phyloP scores from a whole-genome alignment of 495 filamentous ascomycete species.

The Chaetomium tenue region DNA sequence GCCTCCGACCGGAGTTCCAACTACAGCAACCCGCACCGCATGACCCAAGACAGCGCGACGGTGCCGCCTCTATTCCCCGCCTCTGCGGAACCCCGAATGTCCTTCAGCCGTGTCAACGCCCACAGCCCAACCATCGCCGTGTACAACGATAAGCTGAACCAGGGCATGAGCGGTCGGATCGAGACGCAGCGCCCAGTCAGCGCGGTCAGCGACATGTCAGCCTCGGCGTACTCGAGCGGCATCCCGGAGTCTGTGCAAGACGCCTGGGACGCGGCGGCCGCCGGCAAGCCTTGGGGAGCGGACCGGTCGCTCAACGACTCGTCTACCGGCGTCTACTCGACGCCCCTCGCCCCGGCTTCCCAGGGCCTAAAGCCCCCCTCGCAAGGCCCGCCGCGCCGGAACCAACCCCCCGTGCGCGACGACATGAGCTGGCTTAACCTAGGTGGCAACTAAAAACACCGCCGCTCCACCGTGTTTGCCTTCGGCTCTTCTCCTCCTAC shows the following conservation, averaged over 20 bases:
- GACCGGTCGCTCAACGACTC: constrained; percentile 58
- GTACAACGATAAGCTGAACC: constrained; percentile 47
- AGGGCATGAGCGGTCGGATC: constrained; percentile 63
- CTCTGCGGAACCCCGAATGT: constrained; percentile 46
- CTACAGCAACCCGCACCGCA: constrained; percentile 52
- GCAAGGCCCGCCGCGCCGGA: constrained; percentile 29
- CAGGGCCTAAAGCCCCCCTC: constrained; percentile 30
- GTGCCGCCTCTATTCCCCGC: constrained; percentile 50
- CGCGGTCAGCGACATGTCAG: constrained; percentile 43
- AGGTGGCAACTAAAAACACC: constrained; percentile 30
- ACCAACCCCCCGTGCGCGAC: constrained; percentile 26
- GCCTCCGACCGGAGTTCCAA: constrained; percentile 50
- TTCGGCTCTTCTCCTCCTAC: neutral
- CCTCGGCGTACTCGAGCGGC: constrained; percentile 59
- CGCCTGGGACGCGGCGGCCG: constrained; percentile 50
- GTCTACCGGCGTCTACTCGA: constrained; percentile 52
- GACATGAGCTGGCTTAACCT: constrained; percentile 83
- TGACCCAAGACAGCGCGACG: constrained; percentile 54
- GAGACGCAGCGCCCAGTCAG: constrained; percentile 55
- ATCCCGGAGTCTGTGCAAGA: constrained; percentile 55
- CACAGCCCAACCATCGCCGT: constrained; percentile 67
- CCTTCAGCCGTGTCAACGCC: constrained; percentile 58
- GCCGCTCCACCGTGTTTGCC: neutral
- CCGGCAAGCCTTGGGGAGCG: constrained; percentile 44
- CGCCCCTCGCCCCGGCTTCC: constrained; percentile 38